phyloP scores from a whole-genome alignment of 257 asterid species.

The Solanum commersonii region DNA sequence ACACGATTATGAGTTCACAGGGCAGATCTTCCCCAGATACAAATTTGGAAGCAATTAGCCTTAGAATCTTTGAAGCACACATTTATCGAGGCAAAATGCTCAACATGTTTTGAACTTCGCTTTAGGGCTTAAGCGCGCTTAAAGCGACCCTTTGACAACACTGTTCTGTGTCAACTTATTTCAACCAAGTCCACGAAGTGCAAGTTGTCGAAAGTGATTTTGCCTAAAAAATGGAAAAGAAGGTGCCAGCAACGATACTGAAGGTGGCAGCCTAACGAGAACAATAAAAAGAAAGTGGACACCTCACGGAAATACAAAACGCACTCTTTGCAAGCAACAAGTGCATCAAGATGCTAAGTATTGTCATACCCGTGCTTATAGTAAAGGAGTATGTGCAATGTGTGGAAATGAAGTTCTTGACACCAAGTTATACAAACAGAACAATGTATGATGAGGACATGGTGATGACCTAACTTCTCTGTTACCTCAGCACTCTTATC shows the following conservation, averaged over 20 bases:
- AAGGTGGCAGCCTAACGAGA: background rate
- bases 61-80: too few relatives aligned
- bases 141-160: too few relatives aligned
- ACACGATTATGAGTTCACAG: background rate
- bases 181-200: background rate
- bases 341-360: slow-evolving; percentile 89
- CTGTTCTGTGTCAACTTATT: background rate
- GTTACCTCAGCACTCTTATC: background rate
- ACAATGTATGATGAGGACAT: slow-evolving; percentile 49
- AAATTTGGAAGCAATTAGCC: background rate
- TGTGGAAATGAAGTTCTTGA: slow-evolving; percentile 96
- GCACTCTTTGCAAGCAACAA: slow-evolving; percentile 86
- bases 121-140: too few relatives aligned
- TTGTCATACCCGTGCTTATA: slow-evolving; percentile 17
- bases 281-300: slow-evolving; percentile 35
- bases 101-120: too few relatives aligned
- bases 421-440: slow-evolving; percentile 86
- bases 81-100: too few relatives aligned
- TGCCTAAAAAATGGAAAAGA: background rate
- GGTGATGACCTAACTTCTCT: background rate
- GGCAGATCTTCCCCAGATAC: background rate
- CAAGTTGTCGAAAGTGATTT: background rate
- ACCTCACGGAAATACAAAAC: slow-evolving; percentile 61
- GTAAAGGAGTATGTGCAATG: slow-evolving; percentile 87
- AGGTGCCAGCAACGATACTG: background rate